Conservation (phyloP, 164 flowering plant species). For the Warburgia ugandensis region DNA sequence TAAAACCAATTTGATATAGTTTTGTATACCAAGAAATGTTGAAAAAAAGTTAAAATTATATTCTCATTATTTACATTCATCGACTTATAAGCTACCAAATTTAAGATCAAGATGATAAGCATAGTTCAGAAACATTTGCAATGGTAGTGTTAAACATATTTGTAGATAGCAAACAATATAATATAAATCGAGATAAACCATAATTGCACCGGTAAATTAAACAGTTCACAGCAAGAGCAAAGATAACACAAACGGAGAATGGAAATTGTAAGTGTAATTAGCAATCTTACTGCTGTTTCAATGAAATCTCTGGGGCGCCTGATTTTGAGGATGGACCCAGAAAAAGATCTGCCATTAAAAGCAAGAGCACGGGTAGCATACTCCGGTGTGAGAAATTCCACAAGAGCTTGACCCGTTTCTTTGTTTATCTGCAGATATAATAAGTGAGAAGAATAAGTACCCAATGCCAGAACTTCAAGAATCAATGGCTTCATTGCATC, state of each 20-base stretch:
- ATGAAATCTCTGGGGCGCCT: constrained; percentile 84
- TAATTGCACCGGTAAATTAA: too few species aligned
- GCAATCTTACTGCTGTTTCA: constrained; percentile 71
- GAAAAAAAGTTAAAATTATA: too few species aligned
- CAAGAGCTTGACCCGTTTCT: constrained; percentile 80
- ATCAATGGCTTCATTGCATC: too few species aligned
- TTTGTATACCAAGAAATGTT: too few species aligned
- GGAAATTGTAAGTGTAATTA: constrained; percentile 10
- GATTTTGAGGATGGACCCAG: constrained; percentile 61
- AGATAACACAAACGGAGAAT: constrained; percentile 3
- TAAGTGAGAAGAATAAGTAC: neutral
- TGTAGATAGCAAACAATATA: too few species aligned
- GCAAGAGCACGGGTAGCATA: constrained; percentile 85
- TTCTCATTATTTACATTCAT: too few species aligned
- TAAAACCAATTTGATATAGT: too few species aligned
- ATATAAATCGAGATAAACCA: neutral
- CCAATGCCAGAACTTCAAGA: too few species aligned
- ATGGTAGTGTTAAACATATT: too few species aligned
- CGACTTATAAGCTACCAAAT: too few species aligned
- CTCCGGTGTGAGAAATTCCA: constrained; percentile 91
- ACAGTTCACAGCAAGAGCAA: constrained; percentile 1
- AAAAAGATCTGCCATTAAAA: constrained; percentile 61
- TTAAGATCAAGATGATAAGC: too few species aligned
- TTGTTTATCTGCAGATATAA: constrained; percentile 52
- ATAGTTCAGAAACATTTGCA: too few species aligned